Base-by-base conservation (phyloP, 306 rosid species). In the Urtica urens region DNA sequence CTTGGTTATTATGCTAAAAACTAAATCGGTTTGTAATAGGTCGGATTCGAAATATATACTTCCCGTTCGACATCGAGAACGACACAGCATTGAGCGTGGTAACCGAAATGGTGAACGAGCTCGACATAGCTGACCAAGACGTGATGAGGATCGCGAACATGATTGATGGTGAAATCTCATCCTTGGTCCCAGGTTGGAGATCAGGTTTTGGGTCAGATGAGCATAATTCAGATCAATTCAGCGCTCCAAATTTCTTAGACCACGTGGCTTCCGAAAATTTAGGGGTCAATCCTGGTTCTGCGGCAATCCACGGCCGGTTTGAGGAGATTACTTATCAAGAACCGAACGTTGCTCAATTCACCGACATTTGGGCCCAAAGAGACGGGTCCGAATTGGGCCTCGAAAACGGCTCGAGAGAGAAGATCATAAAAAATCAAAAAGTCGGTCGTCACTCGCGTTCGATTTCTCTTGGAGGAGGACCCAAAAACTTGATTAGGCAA, bases 241-340 rank as follows among this genome's bases (percentile, higher is more conserved):
- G 51, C 55, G 80, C 74, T 54, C 62, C 76, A 30, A 66, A 74
- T 44, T 29, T 71, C 50, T 42, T 66, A 53, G 82, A 82, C 33
- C 70, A 75, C 52, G 86, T 60, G 10, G 71, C 93, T 34, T 49
- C 92, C 25, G 60, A 73, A 30, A 78, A 79, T 49, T 76, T 90
- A 41, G 85, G 79, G 57, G 75, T 90, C 47, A 74, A 84, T 57
- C 72, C 56, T 8, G 86, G 86, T 57, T 75, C 81, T 17, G 75
- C 96, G 3, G 76, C 86, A 6, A 62, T 78, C 49, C 94, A 86
- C 47, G 96, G 99, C 18, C 79, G 96, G 30, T 92, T 92, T 5
- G 99, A 92, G 70, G 96, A 92, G 76, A 86, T 92, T 18, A 86
- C 88, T 0, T 92, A 82, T 55, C 94, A 92, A 76, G 87, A 79